Evolutionary conservation across 23 red algal species (phyloP).

Genomic region (Gracilaria caudata): DNA sequence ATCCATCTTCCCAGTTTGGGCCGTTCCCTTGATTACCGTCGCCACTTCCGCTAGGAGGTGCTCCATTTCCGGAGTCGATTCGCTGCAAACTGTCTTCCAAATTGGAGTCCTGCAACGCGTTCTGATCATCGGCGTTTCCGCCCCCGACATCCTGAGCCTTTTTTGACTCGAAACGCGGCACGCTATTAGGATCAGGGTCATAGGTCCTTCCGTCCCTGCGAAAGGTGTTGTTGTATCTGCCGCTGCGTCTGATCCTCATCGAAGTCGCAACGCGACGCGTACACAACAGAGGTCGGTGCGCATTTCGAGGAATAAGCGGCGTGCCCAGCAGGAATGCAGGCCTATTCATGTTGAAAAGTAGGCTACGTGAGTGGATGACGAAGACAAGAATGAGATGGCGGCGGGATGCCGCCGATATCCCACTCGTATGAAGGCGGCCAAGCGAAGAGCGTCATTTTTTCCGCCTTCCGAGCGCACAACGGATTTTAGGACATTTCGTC

Average conservation of each 20-base stretch:
- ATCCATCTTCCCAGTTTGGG: slow-evolving; percentile 4
- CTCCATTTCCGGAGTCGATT: slow-evolving; percentile 25
- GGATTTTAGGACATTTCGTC: slow-evolving; percentile 35
- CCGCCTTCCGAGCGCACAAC: neutral
- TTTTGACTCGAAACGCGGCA: neutral
- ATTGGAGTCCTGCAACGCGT: neutral
- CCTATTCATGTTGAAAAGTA: slow-evolving; percentile 5
- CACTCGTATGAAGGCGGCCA: too few species aligned
- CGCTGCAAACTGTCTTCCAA: slow-evolving; percentile 6
- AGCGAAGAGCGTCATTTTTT: neutral
- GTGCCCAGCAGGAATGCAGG: slow-evolving; percentile 4
- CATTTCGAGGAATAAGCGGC: neutral
- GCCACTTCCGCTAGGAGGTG: neutral
- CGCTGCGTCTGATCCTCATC: slow-evolving; percentile 11
- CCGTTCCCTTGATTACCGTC: slow-evolving; percentile 13
- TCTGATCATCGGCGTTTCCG: neutral
- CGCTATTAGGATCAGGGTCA: slow-evolving; percentile 5
- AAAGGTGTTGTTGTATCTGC: slow-evolving; percentile 14
- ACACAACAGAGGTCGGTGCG: neutral
- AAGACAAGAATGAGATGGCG: neutral
- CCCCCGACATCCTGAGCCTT: neutral
- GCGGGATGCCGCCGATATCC: too few species aligned
- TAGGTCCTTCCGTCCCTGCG: slow-evolving; percentile 4
- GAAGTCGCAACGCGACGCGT: neutral
- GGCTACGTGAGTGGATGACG: neutral